Conservation (phyloP, 768 basidiomycete genomes). For the Hemileccinum rubropunctum region DNA sequence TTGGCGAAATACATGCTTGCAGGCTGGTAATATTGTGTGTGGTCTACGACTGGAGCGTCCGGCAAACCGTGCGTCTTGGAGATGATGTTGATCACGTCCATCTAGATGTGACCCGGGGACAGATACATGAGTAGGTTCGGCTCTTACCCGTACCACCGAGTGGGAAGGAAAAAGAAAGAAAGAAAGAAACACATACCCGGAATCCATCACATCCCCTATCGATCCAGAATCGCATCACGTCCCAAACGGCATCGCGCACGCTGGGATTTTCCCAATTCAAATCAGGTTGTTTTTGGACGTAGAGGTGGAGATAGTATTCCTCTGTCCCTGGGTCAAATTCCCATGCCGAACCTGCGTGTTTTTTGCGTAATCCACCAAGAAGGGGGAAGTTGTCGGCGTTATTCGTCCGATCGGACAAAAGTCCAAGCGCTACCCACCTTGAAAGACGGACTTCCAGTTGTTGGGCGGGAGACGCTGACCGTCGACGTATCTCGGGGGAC, state of each 20-base stretch:
- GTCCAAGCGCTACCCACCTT: slow-evolving; percentile 41
- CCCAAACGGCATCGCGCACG: slow-evolving; percentile 56
- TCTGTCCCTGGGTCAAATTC: slow-evolving; percentile 59
- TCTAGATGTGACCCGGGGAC: slow-evolving; percentile 34
- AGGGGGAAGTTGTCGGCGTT: neutral
- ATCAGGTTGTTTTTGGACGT: slow-evolving; percentile 66
- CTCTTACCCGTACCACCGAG: slow-evolving; percentile 1
- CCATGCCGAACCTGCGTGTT: slow-evolving; percentile 60
- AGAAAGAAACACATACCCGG: slow-evolving; percentile 41
- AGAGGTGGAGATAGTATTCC: slow-evolving; percentile 75
- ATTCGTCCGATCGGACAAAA: neutral
- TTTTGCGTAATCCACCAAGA: too few relatives aligned
- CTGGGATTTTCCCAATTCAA: slow-evolving; percentile 74
- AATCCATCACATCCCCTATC: slow-evolving; percentile 74
- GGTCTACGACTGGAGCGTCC: slow-evolving; percentile 59
- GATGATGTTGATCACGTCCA: slow-evolving; percentile 70
- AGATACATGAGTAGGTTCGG: neutral
- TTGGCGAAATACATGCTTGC: slow-evolving; percentile 55
- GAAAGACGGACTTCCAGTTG: slow-evolving; percentile 69
- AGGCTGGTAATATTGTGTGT: slow-evolving; percentile 50
- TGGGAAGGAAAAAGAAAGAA: slow-evolving; percentile 35
- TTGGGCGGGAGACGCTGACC: slow-evolving; percentile 63
- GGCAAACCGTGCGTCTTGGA: slow-evolving; percentile 63
- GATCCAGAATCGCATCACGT: slow-evolving; percentile 74
- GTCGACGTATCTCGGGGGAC: slow-evolving; percentile 50